phyloP scores from a whole-genome alignment of 225 moss, liverwort and hornwort genomes.

The Marchantia paleacea region DNA sequence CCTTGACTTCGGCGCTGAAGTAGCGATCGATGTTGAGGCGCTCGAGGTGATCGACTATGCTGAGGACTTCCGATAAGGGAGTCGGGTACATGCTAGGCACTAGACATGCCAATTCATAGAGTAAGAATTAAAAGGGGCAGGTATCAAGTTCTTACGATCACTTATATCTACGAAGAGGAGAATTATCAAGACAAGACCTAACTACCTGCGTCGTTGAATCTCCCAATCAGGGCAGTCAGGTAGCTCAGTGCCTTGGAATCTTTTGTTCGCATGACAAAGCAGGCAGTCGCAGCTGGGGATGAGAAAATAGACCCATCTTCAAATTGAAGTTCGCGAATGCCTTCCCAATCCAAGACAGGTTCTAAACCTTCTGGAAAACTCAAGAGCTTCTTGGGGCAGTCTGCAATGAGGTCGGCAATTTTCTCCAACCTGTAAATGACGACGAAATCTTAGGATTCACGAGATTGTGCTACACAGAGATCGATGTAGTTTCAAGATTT shows the following conservation, averaged over 20 bases:
- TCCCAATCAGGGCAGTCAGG: slow-evolving; percentile 17
- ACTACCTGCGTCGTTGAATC: slow-evolving; percentile 24
- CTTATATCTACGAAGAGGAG: not conserved
- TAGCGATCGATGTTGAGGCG: slow-evolving; percentile 29
- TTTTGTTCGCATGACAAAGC: slow-evolving; percentile 21
- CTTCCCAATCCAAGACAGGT: slow-evolving; percentile 22
- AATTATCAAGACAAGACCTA: not conserved
- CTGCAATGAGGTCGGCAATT: slow-evolving; percentile 2
- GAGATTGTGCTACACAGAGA: not conserved
- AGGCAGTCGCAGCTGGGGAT: slow-evolving; percentile 31
- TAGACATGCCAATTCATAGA: not conserved
- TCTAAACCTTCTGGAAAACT: slow-evolving; percentile 24
- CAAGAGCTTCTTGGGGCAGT: slow-evolving; percentile 21
- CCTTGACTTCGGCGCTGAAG: slow-evolving; percentile 16
- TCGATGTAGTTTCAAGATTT: too few species aligned
- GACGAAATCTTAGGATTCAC: not conserved
- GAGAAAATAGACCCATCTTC: slow-evolving; percentile 28
- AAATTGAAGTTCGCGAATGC: slow-evolving; percentile 19
- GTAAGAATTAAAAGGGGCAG: not conserved
- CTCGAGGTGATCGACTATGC: slow-evolving; percentile 27
- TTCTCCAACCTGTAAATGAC: slow-evolving; percentile 9
- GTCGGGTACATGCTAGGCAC: slow-evolving; percentile 24
- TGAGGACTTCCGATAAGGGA: slow-evolving; percentile 19
- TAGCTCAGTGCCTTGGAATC: slow-evolving; percentile 28
- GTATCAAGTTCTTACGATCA: not conserved